Conservation (phyloP, 2,329 filamentous ascomycete genomes). For the Hypoxylon sp. region DNA sequence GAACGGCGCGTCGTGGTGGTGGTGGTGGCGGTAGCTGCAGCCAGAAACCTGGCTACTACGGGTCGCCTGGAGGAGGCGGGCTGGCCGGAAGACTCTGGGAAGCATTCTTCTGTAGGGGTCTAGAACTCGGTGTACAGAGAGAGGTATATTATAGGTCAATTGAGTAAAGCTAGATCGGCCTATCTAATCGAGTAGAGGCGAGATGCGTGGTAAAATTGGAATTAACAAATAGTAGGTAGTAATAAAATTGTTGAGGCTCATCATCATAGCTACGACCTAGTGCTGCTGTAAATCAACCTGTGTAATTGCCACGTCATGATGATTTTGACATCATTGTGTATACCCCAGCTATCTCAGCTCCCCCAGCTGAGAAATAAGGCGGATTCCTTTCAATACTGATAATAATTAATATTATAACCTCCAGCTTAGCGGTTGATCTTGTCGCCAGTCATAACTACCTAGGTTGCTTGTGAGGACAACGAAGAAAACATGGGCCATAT, state of each 20-base stretch:
- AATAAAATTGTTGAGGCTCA: conserved; percentile 9
- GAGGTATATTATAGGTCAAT: too few relatives aligned
- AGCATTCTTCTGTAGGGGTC: conserved; percentile 3
- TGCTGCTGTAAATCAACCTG: neutral
- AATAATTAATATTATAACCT: neutral
- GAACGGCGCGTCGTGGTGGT: conserved; percentile 6
- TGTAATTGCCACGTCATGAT: conserved; percentile 17
- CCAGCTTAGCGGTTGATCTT: too few relatives aligned
- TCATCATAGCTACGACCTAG: neutral
- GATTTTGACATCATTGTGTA: conserved; percentile 10
- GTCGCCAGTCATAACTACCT: too few relatives aligned
- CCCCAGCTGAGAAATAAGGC: neutral
- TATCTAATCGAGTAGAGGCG: neutral
- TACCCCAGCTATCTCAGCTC: neutral
- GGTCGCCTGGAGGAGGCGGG: neutral
- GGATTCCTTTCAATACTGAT: neutral
- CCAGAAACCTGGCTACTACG: neutral
- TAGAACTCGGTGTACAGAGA: neutral
- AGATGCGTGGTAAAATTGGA: neutral
- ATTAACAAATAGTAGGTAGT: neutral
- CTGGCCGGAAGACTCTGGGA: neutral
- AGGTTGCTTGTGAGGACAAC: too few relatives aligned
- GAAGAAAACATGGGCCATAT: too few relatives aligned
- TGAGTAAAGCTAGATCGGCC: too few relatives aligned
- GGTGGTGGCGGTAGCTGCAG: neutral